Base-by-base conservation (phyloP, 2,329 filamentous ascomycete species). In the Fusarium brevicatenulatum region DNA sequence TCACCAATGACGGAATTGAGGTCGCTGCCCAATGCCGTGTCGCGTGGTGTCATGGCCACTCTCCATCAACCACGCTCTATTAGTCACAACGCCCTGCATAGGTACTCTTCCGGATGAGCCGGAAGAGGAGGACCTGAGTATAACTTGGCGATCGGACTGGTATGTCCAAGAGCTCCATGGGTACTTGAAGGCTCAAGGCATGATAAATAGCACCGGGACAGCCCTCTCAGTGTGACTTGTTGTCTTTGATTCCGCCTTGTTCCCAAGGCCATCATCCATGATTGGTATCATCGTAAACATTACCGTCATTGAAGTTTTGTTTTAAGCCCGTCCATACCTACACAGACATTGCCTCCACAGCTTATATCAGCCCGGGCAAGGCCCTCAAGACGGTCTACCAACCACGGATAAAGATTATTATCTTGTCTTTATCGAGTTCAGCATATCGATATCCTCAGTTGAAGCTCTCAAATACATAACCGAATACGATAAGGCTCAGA, bases 51-150 rank as follows among this genome's bases (percentile, higher is more conserved):
- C 49, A 68, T 61, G 63, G 53, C 65, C 63, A 72, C 67, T 77
- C 72, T 64, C 71, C 56, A 67, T 61, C 56, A 61, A 66, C 68
- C 71, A 72, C 68, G 63, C 63, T 61, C 49, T 43, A 52, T 73
- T 75, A 70, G 62, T 72, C 70, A 66, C 65, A 57, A 66, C 64
- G 54, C 69, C 74, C 68, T 75, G 66, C 74, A 65, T 63, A 28
- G 28, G 28, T 28, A 40, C 59, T 53, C 52, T 68, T 58, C 74
- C 74, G 74, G 74, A 62, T 68, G 56, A 70, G 65, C 74, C 74
- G 74, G 71, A 68, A 67, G 53, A 64, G 54, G 55, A 58, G 61
- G 34, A 53, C 71, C 61, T 57, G 63, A 30, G 37, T 42, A 25
- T 46, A 46, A 57, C 62, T 66, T 63, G 64, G 59, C 68, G 47